A percentile compares a stretch with the other conserved stretches of the same genome.
These are phyloP conservation scores for Malassezia dermatis DNA, from an alignment of 1,284 basidiomycete species.

Conservation along the genomic window DNA sequence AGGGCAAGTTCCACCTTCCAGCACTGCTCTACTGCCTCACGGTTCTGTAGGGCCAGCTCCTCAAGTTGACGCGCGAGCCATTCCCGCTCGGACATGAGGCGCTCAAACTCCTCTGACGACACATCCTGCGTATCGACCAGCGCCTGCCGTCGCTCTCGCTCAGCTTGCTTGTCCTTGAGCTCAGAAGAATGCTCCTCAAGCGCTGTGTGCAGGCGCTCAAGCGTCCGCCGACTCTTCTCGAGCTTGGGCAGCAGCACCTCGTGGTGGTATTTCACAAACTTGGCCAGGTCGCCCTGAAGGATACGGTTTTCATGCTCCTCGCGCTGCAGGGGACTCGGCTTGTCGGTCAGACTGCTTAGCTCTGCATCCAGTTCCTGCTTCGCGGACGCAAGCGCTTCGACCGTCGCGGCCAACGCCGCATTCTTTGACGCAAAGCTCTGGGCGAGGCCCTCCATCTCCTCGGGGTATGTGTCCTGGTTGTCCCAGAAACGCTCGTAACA, in stretches of 20 bases:
- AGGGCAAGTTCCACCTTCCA: constrained; percentile 37
- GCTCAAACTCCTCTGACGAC: constrained; percentile 40
- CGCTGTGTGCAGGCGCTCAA: constrained; percentile 28
- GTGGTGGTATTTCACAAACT: constrained; percentile 42
- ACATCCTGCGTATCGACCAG: constrained; percentile 40
- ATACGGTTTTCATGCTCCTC: constrained; percentile 33
- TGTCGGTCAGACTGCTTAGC: constrained; percentile 22
- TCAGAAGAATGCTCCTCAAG: constrained; percentile 24
- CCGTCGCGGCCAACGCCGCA: constrained; percentile 5
- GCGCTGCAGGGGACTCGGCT: constrained; percentile 32
- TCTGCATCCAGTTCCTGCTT: constrained; percentile 29
- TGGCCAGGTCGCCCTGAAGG: constrained; percentile 34
- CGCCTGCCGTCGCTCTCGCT: constrained; percentile 24
- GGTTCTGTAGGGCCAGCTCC: constrained; percentile 25
- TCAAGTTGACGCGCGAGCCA: constrained; percentile 29
- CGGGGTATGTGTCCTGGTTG: constrained; percentile 43
- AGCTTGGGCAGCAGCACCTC: constrained; percentile 37
- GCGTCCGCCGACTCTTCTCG: constrained; percentile 35
- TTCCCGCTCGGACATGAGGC: constrained; percentile 32
- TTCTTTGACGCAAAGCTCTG: constrained; percentile 29
- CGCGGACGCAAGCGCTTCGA: constrained; percentile 26
- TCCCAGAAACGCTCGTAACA: constrained; percentile 47
- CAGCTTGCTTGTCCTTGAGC: constrained; percentile 28
- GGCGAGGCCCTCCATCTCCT: constrained; percentile 36
- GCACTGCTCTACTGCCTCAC: constrained; percentile 27